A percentile compares a stretch with the other conserved stretches of the same genome.
These are phyloP conservation scores for Pythium sp. DNA, from an alignment of 352 stramenopile genomes.

Conservation along the genomic window DNA sequence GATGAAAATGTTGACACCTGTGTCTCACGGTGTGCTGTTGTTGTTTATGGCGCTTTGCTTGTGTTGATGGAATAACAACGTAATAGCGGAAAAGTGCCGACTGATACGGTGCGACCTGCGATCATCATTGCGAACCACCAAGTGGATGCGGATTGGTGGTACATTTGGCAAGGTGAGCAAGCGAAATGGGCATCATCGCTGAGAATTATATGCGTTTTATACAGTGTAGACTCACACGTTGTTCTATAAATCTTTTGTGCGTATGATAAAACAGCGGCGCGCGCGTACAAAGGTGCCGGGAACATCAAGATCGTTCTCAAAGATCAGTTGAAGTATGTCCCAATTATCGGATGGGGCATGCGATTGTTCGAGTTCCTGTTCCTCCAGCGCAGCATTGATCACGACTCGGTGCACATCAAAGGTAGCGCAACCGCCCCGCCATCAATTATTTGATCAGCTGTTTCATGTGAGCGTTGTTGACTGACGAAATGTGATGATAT, in stretches of 20 bases:
- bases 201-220: neutral
- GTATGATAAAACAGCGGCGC: conserved; percentile 38
- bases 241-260: neutral
- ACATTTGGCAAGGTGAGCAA: conserved; percentile 75
- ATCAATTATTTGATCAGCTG: too few species aligned
- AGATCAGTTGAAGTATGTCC: conserved; percentile 87
- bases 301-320: conserved; percentile 93
- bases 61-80: neutral
- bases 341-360: conserved; percentile 89
- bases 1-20: neutral
- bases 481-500: neutral
- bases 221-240: neutral
- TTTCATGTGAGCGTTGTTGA: neutral
- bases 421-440: conserved; percentile 12
- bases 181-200: neutral
- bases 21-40: neutral
- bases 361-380: conserved; percentile 91
- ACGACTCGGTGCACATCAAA: conserved; percentile 70
- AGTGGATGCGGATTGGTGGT: conserved; percentile 93
- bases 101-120: conserved; percentile 61
- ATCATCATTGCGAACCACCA: conserved; percentile 92
- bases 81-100: conserved; percentile 69
- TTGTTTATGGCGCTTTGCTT: conserved; percentile 6
- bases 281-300: conserved; percentile 49
- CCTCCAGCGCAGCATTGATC: conserved; percentile 75